phyloP scores from a whole-genome alignment of 768 basidiomycete species.

The Trichaptum fuscoviolaceum region DNA sequence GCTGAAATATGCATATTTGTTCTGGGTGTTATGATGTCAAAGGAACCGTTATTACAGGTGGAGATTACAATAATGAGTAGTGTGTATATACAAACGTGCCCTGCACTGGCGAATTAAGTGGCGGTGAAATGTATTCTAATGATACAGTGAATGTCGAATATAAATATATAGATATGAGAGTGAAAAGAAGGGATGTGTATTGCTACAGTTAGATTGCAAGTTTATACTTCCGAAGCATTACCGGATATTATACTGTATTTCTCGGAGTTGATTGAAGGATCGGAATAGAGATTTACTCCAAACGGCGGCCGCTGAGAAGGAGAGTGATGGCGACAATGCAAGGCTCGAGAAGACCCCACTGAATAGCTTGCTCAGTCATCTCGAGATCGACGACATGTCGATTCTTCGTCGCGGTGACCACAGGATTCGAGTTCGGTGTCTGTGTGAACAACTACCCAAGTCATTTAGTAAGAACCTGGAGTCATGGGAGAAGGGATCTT shows the following conservation, averaged over 20 bases:
- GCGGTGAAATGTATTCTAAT: neutral
- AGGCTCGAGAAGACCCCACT: conserved; percentile 48
- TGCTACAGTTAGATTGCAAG: neutral
- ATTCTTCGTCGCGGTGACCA: conserved; percentile 46
- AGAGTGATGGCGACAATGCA: conserved; percentile 47
- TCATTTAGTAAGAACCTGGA: conserved; percentile 1
- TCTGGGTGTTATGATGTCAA: neutral
- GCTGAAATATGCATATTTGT: too few relatives aligned
- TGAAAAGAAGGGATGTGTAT: neutral
- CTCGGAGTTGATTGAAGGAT: too few relatives aligned
- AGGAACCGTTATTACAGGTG: neutral
- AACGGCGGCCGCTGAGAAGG: conserved; percentile 55
- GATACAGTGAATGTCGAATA: neutral
- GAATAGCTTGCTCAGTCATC: conserved; percentile 49
- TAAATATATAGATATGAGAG: neutral
- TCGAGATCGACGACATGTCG: conserved; percentile 46
- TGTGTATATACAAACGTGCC: neutral
- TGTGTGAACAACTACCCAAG: conserved; percentile 43
- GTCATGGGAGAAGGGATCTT: conserved; percentile 24
- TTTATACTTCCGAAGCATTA: neutral
- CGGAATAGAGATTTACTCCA: conserved; percentile 39
- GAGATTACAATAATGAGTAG: neutral
- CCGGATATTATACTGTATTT: neutral
- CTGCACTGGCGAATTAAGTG: neutral
- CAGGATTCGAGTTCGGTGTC: conserved; percentile 30